phyloP scores from a whole-genome alignment of 768 basidiomycete genomes.

The Stropharia rugosoannulata region DNA sequence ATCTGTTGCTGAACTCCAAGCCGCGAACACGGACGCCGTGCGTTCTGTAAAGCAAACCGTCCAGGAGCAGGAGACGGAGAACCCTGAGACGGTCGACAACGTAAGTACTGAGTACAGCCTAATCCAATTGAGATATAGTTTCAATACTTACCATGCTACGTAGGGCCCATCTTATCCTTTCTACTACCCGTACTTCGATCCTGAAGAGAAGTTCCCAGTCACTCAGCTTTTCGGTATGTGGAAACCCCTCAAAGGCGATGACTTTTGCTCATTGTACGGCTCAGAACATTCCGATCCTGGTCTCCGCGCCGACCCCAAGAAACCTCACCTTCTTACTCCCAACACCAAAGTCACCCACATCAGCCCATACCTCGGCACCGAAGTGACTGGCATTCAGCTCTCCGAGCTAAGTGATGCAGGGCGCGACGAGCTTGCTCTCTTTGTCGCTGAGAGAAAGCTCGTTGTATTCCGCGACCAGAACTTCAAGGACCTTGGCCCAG shows the following conservation, averaged over 20 bases:
- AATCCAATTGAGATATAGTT: not conserved
- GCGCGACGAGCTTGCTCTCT: conserved; percentile 52
- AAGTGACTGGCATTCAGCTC: conserved; percentile 50
- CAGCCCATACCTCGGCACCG: conserved; percentile 52
- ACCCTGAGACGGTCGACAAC: conserved; percentile 10
- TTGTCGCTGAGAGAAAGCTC: conserved; percentile 51
- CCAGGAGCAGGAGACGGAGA: conserved; percentile 13
- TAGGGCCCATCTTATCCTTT: conserved; percentile 46
- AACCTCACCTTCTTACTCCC: conserved; percentile 46
- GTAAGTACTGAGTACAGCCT: conserved; percentile 4
- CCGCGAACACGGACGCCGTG: conserved; percentile 10
- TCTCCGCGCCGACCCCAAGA: conserved; percentile 45
- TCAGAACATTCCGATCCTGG: conserved; percentile 44
- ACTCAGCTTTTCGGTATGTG: conserved; percentile 43
- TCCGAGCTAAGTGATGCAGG: conserved; percentile 51
- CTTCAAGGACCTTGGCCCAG: conserved; percentile 56
- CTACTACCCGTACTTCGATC: conserved; percentile 47
- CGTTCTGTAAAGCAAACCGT: conserved; percentile 16
- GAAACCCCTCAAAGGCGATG: not conserved
- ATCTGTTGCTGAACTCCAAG: conserved; percentile 26
- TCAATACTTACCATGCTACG: not conserved
- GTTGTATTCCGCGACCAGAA: conserved; percentile 60
- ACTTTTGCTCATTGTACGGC: not conserved
- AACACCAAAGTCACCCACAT: conserved; percentile 38
- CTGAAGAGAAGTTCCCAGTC: conserved; percentile 48